These are phyloP conservation scores for Quercus phellos DNA, from an alignment of 331 rosid genomes.

Conservation along the genomic window DNA sequence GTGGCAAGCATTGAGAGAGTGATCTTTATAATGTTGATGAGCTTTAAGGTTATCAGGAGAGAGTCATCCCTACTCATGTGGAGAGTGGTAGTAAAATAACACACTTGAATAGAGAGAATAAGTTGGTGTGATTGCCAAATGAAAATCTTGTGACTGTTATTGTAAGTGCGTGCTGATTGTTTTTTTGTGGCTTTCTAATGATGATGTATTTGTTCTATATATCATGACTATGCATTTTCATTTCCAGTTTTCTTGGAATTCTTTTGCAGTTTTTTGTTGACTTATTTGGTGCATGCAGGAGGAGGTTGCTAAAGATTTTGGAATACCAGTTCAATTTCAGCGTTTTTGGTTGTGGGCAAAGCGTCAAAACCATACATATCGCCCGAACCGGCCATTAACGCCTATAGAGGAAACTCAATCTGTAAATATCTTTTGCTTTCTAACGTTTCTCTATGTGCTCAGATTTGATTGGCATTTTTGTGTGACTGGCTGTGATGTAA, in stretches of 20 bases:
- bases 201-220: background rate
- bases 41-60: background rate
- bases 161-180: background rate
- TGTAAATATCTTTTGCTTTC: conserved; percentile 41
- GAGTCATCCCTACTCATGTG: background rate
- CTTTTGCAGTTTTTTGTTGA: background rate
- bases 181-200: background rate
- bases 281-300: conserved; percentile 40
- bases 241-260: background rate
- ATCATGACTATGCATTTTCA: background rate
- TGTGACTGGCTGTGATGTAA: background rate
- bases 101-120: background rate
- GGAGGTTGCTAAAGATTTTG: conserved; percentile 82
- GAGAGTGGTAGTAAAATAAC: background rate
- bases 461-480: background rate
- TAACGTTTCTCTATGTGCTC: background rate
- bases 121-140: background rate
- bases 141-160: background rate
- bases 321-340: conserved; percentile 74
- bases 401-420: conserved; percentile 72
- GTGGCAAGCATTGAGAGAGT: background rate
- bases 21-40: background rate
- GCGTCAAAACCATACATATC: conserved; percentile 92
- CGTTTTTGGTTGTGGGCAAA: conserved; percentile 96
- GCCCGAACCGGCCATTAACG: conserved; percentile 84